These are phyloP conservation scores for Pseudopediastrum boryanum DNA, from an alignment of 139 green algal species.

Conservation along the genomic window DNA sequence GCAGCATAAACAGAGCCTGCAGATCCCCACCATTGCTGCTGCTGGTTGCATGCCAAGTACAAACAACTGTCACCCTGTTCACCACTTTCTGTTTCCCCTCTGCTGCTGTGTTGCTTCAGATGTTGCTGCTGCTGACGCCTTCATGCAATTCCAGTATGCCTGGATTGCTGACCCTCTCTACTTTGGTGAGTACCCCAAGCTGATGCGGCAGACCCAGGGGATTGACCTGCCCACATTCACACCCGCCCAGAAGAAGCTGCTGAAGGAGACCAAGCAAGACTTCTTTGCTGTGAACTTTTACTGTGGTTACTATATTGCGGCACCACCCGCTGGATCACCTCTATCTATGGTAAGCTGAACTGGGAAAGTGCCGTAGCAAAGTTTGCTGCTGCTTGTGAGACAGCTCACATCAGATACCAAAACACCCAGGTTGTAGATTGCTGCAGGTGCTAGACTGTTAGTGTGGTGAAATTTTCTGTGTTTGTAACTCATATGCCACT, in stretches of 20 bases:
- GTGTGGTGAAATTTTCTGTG: no score
- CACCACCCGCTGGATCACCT: conserved; percentile 16
- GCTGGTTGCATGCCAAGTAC: no score
- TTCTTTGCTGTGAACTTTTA: conserved; percentile 60
- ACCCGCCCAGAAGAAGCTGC: conserved; percentile 5
- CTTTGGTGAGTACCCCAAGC: conserved; percentile 52
- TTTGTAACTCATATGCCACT: no score
- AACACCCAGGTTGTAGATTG: no score
- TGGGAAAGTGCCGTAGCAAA: no score
- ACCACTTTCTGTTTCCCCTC: neutral
- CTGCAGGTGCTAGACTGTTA: no score
- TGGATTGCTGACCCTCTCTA: conserved; percentile 60
- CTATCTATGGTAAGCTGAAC: conserved; percentile 14
- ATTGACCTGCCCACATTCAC: conserved; percentile 53
- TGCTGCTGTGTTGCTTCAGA: neutral
- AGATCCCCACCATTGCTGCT: no score
- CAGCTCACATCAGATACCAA: no score
- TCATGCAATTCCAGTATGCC: conserved; percentile 45
- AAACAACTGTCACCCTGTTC: no score
- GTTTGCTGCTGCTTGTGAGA: no score
- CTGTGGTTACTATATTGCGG: conserved; percentile 34
- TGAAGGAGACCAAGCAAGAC: conserved; percentile 39
- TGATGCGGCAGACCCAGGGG: conserved; percentile 32
- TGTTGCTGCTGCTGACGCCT: conserved; percentile 40
- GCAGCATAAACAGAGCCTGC: no score